Conservation (phyloP, 305 asterid species). For the Ilex paraguariensis region DNA sequence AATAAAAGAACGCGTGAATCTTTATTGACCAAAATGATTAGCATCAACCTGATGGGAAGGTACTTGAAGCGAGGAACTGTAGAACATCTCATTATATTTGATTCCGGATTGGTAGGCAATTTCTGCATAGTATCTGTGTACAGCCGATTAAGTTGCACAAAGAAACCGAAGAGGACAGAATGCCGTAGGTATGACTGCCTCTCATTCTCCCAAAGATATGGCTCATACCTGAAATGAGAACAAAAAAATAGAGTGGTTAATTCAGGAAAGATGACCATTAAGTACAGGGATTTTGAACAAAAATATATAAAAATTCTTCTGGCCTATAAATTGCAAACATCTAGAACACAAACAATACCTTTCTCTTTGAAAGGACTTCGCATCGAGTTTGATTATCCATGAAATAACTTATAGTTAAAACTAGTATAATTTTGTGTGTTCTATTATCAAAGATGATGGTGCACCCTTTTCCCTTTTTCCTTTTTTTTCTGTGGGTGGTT, state of each 20-base stretch:
- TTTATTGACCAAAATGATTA: constrained; percentile 14
- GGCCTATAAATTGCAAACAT: neutral
- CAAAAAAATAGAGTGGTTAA: constrained; percentile 7
- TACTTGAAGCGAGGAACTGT: constrained; percentile 94
- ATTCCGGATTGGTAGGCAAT: constrained; percentile 81
- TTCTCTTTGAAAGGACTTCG: neutral
- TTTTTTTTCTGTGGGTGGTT: too few relatives aligned
- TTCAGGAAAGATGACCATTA: constrained; percentile 4
- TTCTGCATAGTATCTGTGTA: constrained; percentile 69
- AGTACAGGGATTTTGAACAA: constrained; percentile 4
- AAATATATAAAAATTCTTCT: neutral
- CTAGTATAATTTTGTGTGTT: too few relatives aligned
- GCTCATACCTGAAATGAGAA: constrained; percentile 67
- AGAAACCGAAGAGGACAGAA: constrained; percentile 90
- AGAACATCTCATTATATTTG: constrained; percentile 96
- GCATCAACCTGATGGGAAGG: constrained; percentile 88
- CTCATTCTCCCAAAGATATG: constrained; percentile 94
- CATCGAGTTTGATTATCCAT: too few relatives aligned
- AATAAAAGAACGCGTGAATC: neutral
- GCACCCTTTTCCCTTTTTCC: too few relatives aligned
- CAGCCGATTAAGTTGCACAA: constrained; percentile 89
- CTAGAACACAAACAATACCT: neutral
- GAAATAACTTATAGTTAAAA: too few relatives aligned
- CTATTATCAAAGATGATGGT: too few relatives aligned
- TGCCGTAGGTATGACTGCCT: constrained; percentile 89